phyloP scores from a whole-genome alignment of 345 rosid species.

The Aquilaria yunnanensis region DNA sequence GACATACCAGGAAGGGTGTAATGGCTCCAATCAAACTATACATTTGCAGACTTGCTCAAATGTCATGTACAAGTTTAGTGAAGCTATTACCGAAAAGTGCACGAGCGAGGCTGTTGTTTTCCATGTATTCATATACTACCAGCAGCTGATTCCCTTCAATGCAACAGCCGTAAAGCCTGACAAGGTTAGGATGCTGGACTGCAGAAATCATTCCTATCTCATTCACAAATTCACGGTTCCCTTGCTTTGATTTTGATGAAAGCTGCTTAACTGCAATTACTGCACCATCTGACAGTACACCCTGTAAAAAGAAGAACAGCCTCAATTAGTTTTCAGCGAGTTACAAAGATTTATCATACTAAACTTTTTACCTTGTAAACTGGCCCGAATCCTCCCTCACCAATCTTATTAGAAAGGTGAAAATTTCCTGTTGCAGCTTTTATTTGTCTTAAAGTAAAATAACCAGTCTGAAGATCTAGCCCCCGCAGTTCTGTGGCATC shows the following conservation, averaged over 20 bases:
- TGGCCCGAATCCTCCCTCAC: slow-evolving; percentile 75
- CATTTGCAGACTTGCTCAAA: background rate
- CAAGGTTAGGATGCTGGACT: slow-evolving; percentile 31
- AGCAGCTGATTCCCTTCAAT: slow-evolving; percentile 24
- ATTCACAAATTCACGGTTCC: slow-evolving; percentile 23
- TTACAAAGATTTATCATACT: background rate
- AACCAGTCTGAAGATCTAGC: slow-evolving; percentile 31
- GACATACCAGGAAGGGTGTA: background rate
- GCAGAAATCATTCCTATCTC: slow-evolving; percentile 33
- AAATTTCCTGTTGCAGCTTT: slow-evolving; percentile 49
- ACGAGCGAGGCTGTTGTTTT: slow-evolving; percentile 25
- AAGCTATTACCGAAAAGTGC: slow-evolving; percentile 22
- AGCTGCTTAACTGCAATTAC: slow-evolving; percentile 32
- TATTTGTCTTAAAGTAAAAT: slow-evolving; percentile 46
- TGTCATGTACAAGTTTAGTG: background rate
- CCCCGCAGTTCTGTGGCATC: slow-evolving; percentile 35
- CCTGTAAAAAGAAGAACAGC: slow-evolving; percentile 16
- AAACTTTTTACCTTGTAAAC: slow-evolving; percentile 43
- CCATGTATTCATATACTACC: slow-evolving; percentile 33
- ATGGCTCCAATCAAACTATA: background rate
- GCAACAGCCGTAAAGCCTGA: slow-evolving; percentile 28
- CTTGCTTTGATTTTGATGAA: slow-evolving; percentile 31
- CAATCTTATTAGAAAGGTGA: slow-evolving; percentile 42
- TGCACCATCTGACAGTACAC: slow-evolving; percentile 20
- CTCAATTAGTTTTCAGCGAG: too few species aligned